phyloP scores from a whole-genome alignment of 164 flowering plant species.

The Euptelea pleiosperma region DNA sequence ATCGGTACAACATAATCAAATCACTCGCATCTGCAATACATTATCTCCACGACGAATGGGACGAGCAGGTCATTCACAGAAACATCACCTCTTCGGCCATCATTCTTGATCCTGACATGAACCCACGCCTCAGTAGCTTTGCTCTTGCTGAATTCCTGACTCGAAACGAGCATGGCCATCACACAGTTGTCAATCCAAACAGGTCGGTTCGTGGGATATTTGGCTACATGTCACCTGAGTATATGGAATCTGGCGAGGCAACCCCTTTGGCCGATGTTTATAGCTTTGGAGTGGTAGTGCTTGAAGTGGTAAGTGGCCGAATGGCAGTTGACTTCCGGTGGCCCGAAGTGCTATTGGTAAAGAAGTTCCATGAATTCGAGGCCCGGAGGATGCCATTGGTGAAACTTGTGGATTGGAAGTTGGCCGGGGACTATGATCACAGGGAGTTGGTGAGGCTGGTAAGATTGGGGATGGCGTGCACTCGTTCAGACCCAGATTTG shows the following conservation, averaged over 20 bases:
- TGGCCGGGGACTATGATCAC: constrained; percentile 46
- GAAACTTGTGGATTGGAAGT: constrained; percentile 57
- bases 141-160: constrained; percentile 90
- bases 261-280: constrained; percentile 70
- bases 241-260: constrained; percentile 67
- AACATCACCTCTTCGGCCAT: constrained; percentile 80
- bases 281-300: constrained; percentile 87
- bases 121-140: constrained; percentile 79
- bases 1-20: constrained; percentile 65
- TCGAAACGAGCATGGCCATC: constrained; percentile 71
- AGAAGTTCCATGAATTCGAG: constrained; percentile 47
- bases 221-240: constrained; percentile 95
- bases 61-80: constrained; percentile 88
- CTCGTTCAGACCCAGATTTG: constrained; percentile 52
- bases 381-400: constrained; percentile 40
- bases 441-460: constrained; percentile 59
- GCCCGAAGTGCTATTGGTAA: constrained; percentile 64
- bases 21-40: constrained; percentile 80
- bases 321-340: constrained; percentile 74
- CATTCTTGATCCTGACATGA: constrained; percentile 74
- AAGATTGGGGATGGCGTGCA: constrained; percentile 72
- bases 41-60: constrained; percentile 98
- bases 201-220: constrained; percentile 75
- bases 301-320: constrained; percentile 74
- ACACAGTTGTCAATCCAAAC: constrained; percentile 23